A percentile compares a stretch with the other conserved stretches of the same genome.
These are phyloP conservation scores for Suillus fuscotomentosus DNA, from an alignment of 768 basidiomycete species.

Conservation along the genomic window DNA sequence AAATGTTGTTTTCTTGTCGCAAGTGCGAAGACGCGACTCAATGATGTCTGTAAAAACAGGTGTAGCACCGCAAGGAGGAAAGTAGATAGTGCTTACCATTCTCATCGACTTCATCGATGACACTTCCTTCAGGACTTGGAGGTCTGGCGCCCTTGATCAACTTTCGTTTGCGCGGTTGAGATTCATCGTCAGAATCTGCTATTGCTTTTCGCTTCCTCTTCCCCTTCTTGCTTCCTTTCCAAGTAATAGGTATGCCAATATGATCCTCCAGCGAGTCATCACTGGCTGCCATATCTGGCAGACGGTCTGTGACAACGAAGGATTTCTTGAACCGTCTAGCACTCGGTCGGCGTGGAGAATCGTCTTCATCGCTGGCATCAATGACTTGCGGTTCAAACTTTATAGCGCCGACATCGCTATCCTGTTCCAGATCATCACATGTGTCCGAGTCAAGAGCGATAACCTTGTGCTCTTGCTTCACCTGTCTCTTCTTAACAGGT, in stretches of 20 bases:
- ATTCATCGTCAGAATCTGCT: slow-evolving; percentile 36
- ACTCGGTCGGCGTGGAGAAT: slow-evolving; percentile 23
- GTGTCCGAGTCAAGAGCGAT: slow-evolving; percentile 14
- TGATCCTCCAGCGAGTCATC: slow-evolving; percentile 25
- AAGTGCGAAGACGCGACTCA: slow-evolving; percentile 57
- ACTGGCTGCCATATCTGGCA: slow-evolving; percentile 13
- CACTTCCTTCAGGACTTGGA: slow-evolving; percentile 41
- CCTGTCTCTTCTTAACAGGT: slow-evolving; percentile 5
- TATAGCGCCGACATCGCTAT: slow-evolving; percentile 51
- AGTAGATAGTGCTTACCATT: slow-evolving; percentile 42
- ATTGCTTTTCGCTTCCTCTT: slow-evolving; percentile 15
- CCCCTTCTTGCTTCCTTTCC: slow-evolving; percentile 18
- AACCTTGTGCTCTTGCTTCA: slow-evolving; percentile 17
- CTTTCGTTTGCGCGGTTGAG: slow-evolving; percentile 36
- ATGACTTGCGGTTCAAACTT: slow-evolving; percentile 41
- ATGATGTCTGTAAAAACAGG: slow-evolving; percentile 50
- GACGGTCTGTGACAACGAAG: slow-evolving; percentile 14
- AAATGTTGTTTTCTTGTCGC: slow-evolving; percentile 58
- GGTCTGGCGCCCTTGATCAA: slow-evolving; percentile 43
- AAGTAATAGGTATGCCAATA: slow-evolving; percentile 15
- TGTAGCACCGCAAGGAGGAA: slow-evolving; percentile 4
- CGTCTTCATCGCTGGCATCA: slow-evolving; percentile 24
- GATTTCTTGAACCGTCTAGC: slow-evolving; percentile 14
- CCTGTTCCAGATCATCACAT: slow-evolving; percentile 26
- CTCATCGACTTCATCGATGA: slow-evolving; percentile 51